Evolutionary conservation across 2,329 filamentous ascomycete species (phyloP).

Genomic region (Nigrospora osmanthi): DNA sequence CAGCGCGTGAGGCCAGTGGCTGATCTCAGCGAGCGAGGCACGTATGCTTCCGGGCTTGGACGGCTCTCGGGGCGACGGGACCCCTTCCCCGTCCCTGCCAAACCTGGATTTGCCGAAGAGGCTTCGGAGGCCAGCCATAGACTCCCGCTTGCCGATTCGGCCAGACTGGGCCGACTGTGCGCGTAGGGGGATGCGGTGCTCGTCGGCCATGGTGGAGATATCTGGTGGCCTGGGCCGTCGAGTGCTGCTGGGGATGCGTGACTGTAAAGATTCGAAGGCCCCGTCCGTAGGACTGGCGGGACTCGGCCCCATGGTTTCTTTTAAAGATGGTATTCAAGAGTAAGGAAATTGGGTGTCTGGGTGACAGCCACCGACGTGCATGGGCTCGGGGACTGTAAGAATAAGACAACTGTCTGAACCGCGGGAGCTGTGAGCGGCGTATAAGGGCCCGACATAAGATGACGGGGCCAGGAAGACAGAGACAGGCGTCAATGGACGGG

Average conservation of each 20-base stretch:
- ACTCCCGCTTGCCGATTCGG: conserved; percentile 39
- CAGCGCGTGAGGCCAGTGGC: conserved; percentile 31
- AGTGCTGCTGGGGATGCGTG: conserved; percentile 21
- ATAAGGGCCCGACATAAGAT: neutral
- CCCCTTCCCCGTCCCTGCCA: conserved; percentile 21
- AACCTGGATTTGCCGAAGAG: conserved; percentile 41
- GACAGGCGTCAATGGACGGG: neutral
- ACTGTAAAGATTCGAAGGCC: conserved; percentile 20
- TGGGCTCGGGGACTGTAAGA: neutral
- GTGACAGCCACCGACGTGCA: neutral
- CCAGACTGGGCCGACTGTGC: conserved; percentile 12
- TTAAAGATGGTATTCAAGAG: neutral
- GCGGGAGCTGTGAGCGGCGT: neutral
- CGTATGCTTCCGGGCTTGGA: conserved; percentile 31
- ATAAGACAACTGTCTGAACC: conserved; percentile 1
- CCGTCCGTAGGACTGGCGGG: conserved; percentile 18
- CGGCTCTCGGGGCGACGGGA: conserved; percentile 18
- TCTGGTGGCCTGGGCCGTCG: conserved; percentile 31
- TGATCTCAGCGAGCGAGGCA: conserved; percentile 36
- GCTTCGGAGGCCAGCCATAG: conserved; percentile 40
- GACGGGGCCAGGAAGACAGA: neutral
- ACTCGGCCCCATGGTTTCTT: conserved; percentile 1
- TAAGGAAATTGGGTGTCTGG: neutral
- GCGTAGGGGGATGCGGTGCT: conserved; percentile 33
- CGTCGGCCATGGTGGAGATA: conserved; percentile 21